Evolutionary conservation across 2,329 filamentous ascomycete genomes (phyloP).

Genomic region (Aspergillus ustus): DNA sequence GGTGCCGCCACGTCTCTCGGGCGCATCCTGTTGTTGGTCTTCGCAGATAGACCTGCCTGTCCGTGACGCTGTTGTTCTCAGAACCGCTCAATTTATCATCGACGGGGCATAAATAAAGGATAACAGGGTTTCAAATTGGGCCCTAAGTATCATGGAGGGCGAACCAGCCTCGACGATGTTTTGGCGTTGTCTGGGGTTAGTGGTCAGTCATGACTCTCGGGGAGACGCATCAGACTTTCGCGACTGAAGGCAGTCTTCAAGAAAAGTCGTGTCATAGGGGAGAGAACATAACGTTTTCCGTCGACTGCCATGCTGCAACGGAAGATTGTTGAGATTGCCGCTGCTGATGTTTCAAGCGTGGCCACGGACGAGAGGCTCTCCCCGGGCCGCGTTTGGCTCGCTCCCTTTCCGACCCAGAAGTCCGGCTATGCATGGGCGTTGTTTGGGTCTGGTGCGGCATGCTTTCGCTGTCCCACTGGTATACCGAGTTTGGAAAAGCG

Average conservation of each 20-base stretch:
- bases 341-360: constrained; percentile 28
- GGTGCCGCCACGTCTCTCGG: background rate
- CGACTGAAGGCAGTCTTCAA: background rate
- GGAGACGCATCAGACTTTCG: background rate
- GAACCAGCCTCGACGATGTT: background rate
- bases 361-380: constrained; percentile 28
- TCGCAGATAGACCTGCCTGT: background rate
- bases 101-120: background rate
- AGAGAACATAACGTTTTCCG: background rate
- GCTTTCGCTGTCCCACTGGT: constrained; percentile 23
- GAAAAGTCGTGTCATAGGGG: background rate
- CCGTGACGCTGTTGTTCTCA: background rate
- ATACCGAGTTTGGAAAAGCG: constrained; percentile 28
- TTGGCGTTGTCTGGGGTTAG: background rate
- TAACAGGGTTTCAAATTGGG: background rate
- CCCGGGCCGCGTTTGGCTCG: constrained; percentile 25
- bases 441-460: constrained; percentile 22
- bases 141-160: background rate
- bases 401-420: constrained; percentile 20
- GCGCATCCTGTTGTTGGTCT: constrained; percentile 1
- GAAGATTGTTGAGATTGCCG: background rate
- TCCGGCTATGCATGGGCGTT: constrained; percentile 8
- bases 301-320: background rate
- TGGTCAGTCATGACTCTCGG: background rate
- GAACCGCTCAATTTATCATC: background rate